Percentiles rank a stretch among this genome's conserved stretches.
phyloP scores from a whole-genome alignment of 2,329 filamentous ascomycete genomes.

The Phymatotrichopsis omnivora region DNA sequence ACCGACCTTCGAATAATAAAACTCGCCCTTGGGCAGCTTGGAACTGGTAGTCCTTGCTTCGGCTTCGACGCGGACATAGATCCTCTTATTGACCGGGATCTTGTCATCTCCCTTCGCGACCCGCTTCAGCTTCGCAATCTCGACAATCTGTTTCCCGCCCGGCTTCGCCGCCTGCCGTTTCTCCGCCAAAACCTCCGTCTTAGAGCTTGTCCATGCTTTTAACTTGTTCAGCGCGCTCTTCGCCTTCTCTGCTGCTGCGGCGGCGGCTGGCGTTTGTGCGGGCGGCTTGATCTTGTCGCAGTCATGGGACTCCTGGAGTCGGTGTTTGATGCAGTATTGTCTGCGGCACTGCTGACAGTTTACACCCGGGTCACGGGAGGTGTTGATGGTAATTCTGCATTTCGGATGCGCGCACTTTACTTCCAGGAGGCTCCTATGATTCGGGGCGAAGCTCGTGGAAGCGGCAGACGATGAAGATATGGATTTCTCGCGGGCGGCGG shows the following conservation, averaged over 20 bases:
- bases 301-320: slow-evolving; percentile 50
- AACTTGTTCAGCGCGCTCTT: slow-evolving; percentile 65
- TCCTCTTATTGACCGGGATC: slow-evolving; percentile 66
- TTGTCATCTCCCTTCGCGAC: slow-evolving; percentile 84
- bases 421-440: slow-evolving; percentile 48
- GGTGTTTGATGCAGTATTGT: slow-evolving; percentile 44
- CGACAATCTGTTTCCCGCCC: slow-evolving; percentile 55
- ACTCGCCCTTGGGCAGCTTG: slow-evolving; percentile 71
- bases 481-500: slow-evolving; percentile 38
- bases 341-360: slow-evolving; percentile 42
- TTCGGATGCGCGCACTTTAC: slow-evolving; percentile 41
- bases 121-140: slow-evolving; percentile 70
- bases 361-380: slow-evolving; percentile 42
- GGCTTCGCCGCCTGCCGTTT: slow-evolving; percentile 54
- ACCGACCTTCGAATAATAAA: slow-evolving; percentile 55
- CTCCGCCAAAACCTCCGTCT: slow-evolving; percentile 50
- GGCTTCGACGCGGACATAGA: slow-evolving; percentile 86
- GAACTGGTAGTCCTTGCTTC: slow-evolving; percentile 74
- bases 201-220: slow-evolving; percentile 65
- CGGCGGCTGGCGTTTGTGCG: slow-evolving; percentile 28
- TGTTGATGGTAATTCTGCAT: slow-evolving; percentile 46
- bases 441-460: slow-evolving; percentile 32
- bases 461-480: slow-evolving; percentile 31
- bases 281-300: slow-evolving; percentile 55
- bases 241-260: slow-evolving; percentile 49